Evolutionary conservation across 495 filamentous ascomycete genomes (phyloP).

Genomic region (Annulohypoxylon stygium): DNA sequence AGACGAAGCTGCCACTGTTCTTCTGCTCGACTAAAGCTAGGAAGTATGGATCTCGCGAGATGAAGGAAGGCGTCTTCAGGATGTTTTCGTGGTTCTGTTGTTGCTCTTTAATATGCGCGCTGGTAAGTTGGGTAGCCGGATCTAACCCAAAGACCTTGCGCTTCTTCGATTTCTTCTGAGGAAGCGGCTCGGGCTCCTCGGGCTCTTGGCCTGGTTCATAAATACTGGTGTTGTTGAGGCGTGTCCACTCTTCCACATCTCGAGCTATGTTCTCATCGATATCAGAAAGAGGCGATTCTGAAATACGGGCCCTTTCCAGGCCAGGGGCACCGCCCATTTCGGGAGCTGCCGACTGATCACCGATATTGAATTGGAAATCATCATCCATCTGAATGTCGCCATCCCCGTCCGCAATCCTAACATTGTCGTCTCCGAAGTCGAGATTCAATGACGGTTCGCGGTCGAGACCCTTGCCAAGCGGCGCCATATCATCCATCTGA

Average conservation of each 20-base stretch:
- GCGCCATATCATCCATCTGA: constrained; percentile 69
- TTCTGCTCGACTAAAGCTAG: constrained; percentile 91
- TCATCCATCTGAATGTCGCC: constrained; percentile 74
- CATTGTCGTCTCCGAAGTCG: constrained; percentile 64
- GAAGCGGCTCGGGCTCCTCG: constrained; percentile 70
- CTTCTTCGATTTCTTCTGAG: constrained; percentile 78
- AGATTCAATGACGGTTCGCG: constrained; percentile 60
- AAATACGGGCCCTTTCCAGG: constrained; percentile 69
- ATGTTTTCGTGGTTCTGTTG: constrained; percentile 85
- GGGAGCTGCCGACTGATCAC: constrained; percentile 63
- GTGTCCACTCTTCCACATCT: constrained; percentile 67
- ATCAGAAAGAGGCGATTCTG: constrained; percentile 77
- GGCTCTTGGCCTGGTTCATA: constrained; percentile 66
- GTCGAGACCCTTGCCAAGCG: constrained; percentile 61
- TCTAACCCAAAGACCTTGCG: constrained; percentile 80
- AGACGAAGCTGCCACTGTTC: constrained; percentile 88
- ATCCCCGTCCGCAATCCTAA: constrained; percentile 69
- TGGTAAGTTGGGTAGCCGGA: constrained; percentile 69
- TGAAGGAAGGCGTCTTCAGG: constrained; percentile 79
- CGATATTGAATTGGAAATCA: constrained; percentile 65
- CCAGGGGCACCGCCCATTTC: constrained; percentile 55
- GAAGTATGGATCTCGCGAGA: constrained; percentile 87
- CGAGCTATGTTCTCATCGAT: constrained; percentile 70
- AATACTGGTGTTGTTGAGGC: constrained; percentile 64
- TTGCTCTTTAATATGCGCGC: constrained; percentile 76